These are phyloP conservation scores for Mortierella sp. DNA, from an alignment of 371 early-diverging fungal genomes.

Conservation along the genomic window DNA sequence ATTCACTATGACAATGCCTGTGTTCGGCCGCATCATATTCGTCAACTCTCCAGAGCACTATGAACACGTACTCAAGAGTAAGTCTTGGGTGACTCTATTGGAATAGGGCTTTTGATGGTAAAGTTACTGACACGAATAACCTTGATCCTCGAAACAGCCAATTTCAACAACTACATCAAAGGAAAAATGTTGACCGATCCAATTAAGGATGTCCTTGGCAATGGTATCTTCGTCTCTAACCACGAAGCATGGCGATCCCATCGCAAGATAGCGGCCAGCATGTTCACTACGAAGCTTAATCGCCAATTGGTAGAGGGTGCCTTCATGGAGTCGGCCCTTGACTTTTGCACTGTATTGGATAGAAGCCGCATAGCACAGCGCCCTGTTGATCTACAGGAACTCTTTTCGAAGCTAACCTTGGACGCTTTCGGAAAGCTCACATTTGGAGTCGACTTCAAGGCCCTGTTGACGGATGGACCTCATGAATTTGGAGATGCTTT, in stretches of 20 bases:
- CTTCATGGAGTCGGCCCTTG: constrained; percentile 16
- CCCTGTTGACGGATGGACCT: constrained; percentile 20
- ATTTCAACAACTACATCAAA: constrained; percentile 62
- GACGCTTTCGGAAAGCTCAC: constrained; percentile 49
- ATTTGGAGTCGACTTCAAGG: constrained; percentile 39
- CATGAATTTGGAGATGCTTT: constrained; percentile 51
- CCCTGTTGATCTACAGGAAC: constrained; percentile 30
- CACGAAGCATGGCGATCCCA: constrained; percentile 66
- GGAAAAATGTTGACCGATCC: constrained; percentile 56
- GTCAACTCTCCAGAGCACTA: constrained; percentile 38
- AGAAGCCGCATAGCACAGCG: not conserved
- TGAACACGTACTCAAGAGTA: constrained; percentile 46
- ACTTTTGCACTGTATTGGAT: constrained; percentile 28
- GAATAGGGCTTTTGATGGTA: too few relatives aligned
- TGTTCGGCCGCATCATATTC: constrained; percentile 36
- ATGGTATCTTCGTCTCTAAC: constrained; percentile 79
- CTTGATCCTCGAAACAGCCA: constrained; percentile 22
- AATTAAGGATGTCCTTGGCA: constrained; percentile 64
- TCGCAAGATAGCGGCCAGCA: constrained; percentile 73
- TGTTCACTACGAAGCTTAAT: constrained; percentile 79
- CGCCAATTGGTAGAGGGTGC: constrained; percentile 60
- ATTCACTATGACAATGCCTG: constrained; percentile 30
- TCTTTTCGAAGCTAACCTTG: constrained; percentile 33
- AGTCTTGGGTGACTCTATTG: not conserved
- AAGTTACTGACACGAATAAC: too few relatives aligned